Evolutionary conservation across 495 filamentous ascomycete species (phyloP).

Genomic region (Aspergillus baeticus): DNA sequence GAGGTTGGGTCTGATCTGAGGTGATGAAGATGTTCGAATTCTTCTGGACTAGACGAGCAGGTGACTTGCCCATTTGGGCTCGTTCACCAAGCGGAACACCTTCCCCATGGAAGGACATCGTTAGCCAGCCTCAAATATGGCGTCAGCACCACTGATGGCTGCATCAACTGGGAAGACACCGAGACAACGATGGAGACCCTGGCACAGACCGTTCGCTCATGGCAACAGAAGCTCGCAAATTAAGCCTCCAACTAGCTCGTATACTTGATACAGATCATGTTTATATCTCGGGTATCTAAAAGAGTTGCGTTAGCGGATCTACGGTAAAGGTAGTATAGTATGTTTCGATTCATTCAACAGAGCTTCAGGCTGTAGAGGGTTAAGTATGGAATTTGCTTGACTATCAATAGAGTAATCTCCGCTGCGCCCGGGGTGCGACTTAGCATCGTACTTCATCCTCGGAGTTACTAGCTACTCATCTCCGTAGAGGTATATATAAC

Average conservation of each 20-base stretch:
- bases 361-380: not conserved
- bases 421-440: no score
- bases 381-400: no score
- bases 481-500: no score
- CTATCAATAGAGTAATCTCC: no score
- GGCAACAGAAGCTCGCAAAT: slow-evolving; percentile 30
- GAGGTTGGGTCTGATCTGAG: no score
- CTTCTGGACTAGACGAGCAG: no score
- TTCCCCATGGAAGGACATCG: no score
- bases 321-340: not conserved
- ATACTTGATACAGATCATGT: not conserved
- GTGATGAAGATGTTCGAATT: no score
- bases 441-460: no score
- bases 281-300: slow-evolving; percentile 9
- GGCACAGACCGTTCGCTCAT: slow-evolving; percentile 73
- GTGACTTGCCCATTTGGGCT: no score
- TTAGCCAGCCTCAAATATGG: slow-evolving; percentile 87
- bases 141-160: slow-evolving; percentile 96
- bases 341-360: not conserved
- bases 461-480: no score
- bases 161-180: slow-evolving; percentile 92
- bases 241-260: not conserved
- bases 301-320: not conserved
- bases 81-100: no score
- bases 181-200: slow-evolving; percentile 73